Evolutionary conservation across 495 filamentous ascomycete species (phyloP), one percentile per base, ranked within the genome.

Genomic region (Aspergillus bridgeri): DNA sequence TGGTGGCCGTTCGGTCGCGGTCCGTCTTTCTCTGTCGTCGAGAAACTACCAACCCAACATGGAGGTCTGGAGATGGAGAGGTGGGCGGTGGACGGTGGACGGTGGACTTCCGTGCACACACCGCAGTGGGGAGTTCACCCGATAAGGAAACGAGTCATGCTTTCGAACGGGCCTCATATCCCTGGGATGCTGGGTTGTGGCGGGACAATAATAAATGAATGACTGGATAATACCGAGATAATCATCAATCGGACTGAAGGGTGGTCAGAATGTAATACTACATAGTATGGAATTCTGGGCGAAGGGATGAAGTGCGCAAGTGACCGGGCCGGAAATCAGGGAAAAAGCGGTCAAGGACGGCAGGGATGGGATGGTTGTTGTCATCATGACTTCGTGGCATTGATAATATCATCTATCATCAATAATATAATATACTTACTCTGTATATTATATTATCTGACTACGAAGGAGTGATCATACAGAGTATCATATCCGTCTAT

Each of bases 311-410:
- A 20, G 45, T 47, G 45, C 2, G 19, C 3, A 42, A 8, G 15
- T n/a, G 27, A 17, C 29, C 38, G 53, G 23, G 18, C 6, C 19
- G 29, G 18, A 48, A 11, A 25, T 13, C 15, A 56, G n/a, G n/a
- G n/a, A n/a, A 61, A 51, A 56, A 47, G 59, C 59, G 59, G 59
- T 61, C 59, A 61, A 60, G 38, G n/a, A 47, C 9, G 46, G 24
- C 48, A 22, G 47, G 55, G 55, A 51, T 57, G 50, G 20, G 48
- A 3, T 7, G 42, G 52, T 42, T 43, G 42, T 51, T 55, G 47
- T 60, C 58, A 55, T 60, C 52, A 60, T 60, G 58, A 60, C 52
- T 60, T 56, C 13, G 33, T 6, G 6, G 20, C 17, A 11, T 18
- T 22, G 17, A 45, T 46, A 20, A 19, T 18, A 21, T n/a, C n/a